Base-by-base conservation (phyloP, 2,329 filamentous ascomycete species). In the Coniosporium tulheliwenetii region DNA sequence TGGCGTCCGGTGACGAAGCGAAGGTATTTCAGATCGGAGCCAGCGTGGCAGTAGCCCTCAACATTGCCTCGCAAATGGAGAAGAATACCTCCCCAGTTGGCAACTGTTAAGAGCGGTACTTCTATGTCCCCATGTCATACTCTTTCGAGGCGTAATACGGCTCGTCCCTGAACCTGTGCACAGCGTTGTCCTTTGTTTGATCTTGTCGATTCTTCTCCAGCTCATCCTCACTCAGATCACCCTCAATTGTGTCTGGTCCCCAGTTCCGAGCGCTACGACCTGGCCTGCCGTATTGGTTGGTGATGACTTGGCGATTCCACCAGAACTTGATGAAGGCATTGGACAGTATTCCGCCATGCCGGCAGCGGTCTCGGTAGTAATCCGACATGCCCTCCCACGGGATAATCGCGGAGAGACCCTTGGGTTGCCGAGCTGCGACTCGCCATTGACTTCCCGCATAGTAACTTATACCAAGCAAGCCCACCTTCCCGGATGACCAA, bases 21-120 rank as follows among this genome's bases (percentile, higher is more conserved):
- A 0, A 84, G 64, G 47, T 79, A 85, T 54, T 84, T 84, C 45
- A 76, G 62, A 43, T 75, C 64, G 0, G 78, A 82, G 0, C 77
- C 75, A 0, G 79, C 78, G 38, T 75, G 66, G 1, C 61, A 60
- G 42, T 71, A 84, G 0, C 79, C 79, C 49, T 79, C 67, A 7
- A 84, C 66, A 47, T 84, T 84, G 2, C 79, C 79, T 7, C 79
- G 66, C 5, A 83, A 64, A 48, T 84, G 79, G 1, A 84, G 65
- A 3, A 78, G 55, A 38, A 83, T 83, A 1, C 78, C 78, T 9
- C 78, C 79, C 78, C 77, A 82, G 53, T 83, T 83, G 0, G 70
- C 79, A 0, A 83, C 79, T 0, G 68, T 74, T 0, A 83, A 66
- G 0, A 83, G 50, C 0, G 79, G 79, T 0, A 82, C 77, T 43